Evolutionary conservation across 441 rosid genomes (phyloP).

Genomic region (Euphorbia celastroides): DNA sequence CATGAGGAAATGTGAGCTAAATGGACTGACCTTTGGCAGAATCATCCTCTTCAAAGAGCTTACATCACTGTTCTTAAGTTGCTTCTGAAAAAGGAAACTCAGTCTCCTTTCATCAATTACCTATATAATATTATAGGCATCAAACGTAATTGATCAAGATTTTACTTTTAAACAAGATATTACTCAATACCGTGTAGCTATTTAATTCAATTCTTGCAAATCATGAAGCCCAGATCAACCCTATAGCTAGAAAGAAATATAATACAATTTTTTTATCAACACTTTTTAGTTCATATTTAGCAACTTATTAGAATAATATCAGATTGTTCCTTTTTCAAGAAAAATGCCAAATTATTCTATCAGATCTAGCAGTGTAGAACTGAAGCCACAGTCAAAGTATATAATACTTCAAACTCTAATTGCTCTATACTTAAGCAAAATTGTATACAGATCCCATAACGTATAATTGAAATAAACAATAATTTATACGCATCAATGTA

Average conservation of each 20-base stretch:
- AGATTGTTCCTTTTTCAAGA: too few relatives aligned
- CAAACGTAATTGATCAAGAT: not conserved
- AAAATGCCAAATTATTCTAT: not conserved
- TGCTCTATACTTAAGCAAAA: not conserved
- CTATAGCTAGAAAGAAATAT: not conserved
- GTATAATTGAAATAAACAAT: not conserved
- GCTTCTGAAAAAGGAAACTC: constrained; percentile 86
- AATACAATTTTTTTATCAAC: not conserved
- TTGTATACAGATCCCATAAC: too few relatives aligned
- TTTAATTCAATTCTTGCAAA: not conserved
- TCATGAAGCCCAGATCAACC: not conserved
- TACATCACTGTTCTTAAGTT: constrained; percentile 93
- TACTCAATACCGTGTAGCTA: not conserved
- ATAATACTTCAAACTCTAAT: not conserved
- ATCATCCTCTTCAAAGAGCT: constrained; percentile 84
- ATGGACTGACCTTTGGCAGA: constrained; percentile 74
- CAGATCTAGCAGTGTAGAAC: not conserved
- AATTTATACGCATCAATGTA: not conserved
- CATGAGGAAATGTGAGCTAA: not conserved
- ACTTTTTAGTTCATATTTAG: too few relatives aligned
- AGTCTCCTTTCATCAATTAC: constrained; percentile 60
- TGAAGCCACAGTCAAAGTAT: too few relatives aligned
- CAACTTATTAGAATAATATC: too few relatives aligned
- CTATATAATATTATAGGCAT: constrained; percentile 24
- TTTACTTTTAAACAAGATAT: not conserved